Percentiles rank a stretch among this genome's conserved stretches.
Evolutionary conservation across 257 asterid species (phyloP).

Genomic region (Scutellaria galericulata): DNA sequence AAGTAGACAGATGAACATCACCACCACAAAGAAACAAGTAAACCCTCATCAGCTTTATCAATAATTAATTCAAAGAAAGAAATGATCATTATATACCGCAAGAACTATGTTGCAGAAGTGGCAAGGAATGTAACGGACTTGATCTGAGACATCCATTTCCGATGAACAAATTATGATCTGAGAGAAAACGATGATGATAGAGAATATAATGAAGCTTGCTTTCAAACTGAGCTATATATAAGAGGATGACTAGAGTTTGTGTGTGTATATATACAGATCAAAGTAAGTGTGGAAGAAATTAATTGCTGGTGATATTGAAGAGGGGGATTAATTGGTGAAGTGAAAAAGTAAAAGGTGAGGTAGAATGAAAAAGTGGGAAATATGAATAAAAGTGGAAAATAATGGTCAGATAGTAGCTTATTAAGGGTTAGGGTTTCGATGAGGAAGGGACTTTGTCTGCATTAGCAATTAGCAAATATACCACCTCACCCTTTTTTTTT

Average conservation of each 20-base stretch:
- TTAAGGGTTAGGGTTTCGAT: conserved; percentile 42
- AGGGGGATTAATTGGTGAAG: neutral
- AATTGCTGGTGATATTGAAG: too few species aligned
- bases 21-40: conserved; percentile 34
- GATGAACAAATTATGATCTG: neutral
- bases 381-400: conserved; percentile 30
- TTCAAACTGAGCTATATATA: conserved; percentile 38
- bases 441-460: conserved; percentile 41
- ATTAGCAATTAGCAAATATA: conserved; percentile 32
- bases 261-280: conserved; percentile 17
- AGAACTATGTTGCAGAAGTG: conserved; percentile 89
- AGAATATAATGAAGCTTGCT: conserved; percentile 15
- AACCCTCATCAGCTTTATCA: conserved; percentile 57
- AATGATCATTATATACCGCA: conserved; percentile 55
- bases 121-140: conserved; percentile 90
- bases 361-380: neutral
- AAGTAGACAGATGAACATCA: conserved; percentile 60
- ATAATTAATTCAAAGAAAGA: neutral
- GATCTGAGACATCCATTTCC: conserved; percentile 62
- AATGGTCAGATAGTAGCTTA: conserved; percentile 30
- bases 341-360: conserved; percentile 36
- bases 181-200: neutral
- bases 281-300: too few species aligned
- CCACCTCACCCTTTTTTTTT: neutral
- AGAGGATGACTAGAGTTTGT: conserved; percentile 17